phyloP scores from a whole-genome alignment of 805 yeast genomes.

The Blastobotrys terrestris region DNA sequence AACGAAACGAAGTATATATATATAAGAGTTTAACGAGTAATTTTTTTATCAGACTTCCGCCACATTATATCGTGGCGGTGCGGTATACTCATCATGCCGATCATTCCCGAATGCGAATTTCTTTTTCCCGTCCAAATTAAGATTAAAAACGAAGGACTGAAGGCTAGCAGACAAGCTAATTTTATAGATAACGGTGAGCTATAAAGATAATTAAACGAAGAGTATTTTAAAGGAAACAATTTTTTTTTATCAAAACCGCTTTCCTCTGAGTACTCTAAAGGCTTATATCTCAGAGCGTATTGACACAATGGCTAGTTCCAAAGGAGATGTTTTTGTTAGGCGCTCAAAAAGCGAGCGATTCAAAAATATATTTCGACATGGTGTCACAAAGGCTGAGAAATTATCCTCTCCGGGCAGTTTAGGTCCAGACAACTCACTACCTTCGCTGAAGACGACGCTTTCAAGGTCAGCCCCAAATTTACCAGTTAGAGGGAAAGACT shows the following conservation, averaged over 20 bases:
- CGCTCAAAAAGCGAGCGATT: constrained; percentile 3
- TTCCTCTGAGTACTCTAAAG: not conserved
- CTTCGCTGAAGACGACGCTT: not conserved
- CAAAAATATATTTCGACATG: not conserved
- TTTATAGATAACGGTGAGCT: not conserved
- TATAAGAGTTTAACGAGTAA: not conserved
- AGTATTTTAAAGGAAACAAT: too few relatives aligned
- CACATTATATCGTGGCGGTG: too few relatives aligned
- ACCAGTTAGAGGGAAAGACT: not conserved
- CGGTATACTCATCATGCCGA: not conserved
- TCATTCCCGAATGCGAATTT: not conserved
- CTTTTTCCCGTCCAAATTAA: not conserved
- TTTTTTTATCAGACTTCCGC: too few relatives aligned
- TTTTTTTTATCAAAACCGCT: not conserved
- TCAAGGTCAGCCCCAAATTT: not conserved
- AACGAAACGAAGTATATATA: not conserved
- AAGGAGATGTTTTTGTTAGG: not conserved
- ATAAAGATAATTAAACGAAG: not conserved
- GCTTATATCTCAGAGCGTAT: not conserved
- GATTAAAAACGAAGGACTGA: not conserved
- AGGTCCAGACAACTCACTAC: too few relatives aligned
- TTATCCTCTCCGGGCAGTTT: too few relatives aligned
- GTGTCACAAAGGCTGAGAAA: too few relatives aligned
- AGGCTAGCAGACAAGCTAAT: not conserved
- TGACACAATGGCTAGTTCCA: not conserved